These are phyloP conservation scores for Artomyces pyxidatus DNA, from an alignment of 768 basidiomycete species.

Conservation along the genomic window DNA sequence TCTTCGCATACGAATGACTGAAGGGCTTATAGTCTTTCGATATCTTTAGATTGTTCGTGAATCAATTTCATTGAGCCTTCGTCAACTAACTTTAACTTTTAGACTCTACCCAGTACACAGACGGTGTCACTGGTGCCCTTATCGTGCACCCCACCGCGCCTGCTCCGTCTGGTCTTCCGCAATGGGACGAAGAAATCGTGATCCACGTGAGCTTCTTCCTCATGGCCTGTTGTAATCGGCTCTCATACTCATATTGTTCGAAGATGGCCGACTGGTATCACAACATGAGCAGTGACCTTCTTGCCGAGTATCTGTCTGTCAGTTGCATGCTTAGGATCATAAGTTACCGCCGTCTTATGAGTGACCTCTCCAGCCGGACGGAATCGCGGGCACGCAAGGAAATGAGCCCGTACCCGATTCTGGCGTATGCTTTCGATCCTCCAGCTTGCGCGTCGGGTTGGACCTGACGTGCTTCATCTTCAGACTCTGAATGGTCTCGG, in stretches of 20 bases:
- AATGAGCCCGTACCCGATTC: slow-evolving; percentile 28
- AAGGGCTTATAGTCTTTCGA: too few species aligned
- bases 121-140: slow-evolving; percentile 41
- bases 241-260: slow-evolving; percentile 16
- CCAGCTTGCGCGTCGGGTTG: background rate
- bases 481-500: slow-evolving; percentile 28
- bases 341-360: background rate
- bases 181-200: slow-evolving; percentile 33
- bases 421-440: slow-evolving; percentile 16
- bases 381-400: slow-evolving; percentile 24
- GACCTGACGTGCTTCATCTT: background rate
- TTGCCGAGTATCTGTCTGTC: slow-evolving; percentile 20
- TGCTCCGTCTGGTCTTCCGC: slow-evolving; percentile 22
- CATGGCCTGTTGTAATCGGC: background rate
- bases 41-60: too few species aligned
- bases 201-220: slow-evolving; percentile 8
- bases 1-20: too few species aligned
- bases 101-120: slow-evolving; percentile 33
- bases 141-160: slow-evolving; percentile 35
- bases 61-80: slow-evolving; percentile 1
- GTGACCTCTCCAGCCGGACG: slow-evolving; percentile 17
- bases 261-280: slow-evolving; percentile 31
- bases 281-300: slow-evolving; percentile 17
- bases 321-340: slow-evolving; percentile 5
- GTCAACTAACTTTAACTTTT: too few species aligned